These are phyloP conservation scores for Cadophora sp. DNA, from an alignment of 2,329 filamentous ascomycete species.

Conservation along the genomic window DNA sequence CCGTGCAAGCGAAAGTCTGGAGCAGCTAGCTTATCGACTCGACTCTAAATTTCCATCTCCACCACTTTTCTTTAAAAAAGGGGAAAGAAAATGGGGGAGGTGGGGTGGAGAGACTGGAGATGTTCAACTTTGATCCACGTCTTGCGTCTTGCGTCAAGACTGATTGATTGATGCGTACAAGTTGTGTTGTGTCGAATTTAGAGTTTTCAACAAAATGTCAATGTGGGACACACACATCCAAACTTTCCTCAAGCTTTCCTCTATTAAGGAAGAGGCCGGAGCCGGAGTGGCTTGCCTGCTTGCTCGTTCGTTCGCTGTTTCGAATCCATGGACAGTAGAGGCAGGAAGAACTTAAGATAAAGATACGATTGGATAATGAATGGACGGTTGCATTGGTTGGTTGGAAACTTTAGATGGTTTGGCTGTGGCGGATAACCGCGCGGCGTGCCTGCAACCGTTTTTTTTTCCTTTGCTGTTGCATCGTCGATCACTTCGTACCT, in stretches of 20 bases:
- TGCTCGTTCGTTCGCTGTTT: not conserved
- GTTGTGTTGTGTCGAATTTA: not conserved
- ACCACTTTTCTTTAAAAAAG: not conserved
- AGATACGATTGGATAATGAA: not conserved
- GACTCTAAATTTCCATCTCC: too few species aligned
- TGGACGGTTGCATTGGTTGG: not conserved
- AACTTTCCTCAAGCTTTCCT: not conserved
- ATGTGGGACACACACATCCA: too few species aligned
- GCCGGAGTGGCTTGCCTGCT: not conserved
- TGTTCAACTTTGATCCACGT: conserved; percentile 1
- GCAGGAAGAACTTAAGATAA: not conserved
- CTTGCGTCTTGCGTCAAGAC: not conserved
- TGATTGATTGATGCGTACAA: too few species aligned
- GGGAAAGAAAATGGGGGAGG: not conserved
- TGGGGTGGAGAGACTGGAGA: not conserved
- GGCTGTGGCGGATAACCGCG: conserved; percentile 3
- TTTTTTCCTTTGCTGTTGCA: not conserved
- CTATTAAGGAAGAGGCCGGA: not conserved
- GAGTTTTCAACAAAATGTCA: not conserved
- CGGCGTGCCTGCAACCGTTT: not conserved
- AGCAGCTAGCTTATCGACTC: not conserved
- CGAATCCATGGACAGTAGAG: not conserved
- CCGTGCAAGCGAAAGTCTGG: not conserved
- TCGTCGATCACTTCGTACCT: not conserved
- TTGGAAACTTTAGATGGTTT: not conserved